Base-by-base conservation (phyloP, 805 yeast genomes). In the Osmozyma mogii region DNA sequence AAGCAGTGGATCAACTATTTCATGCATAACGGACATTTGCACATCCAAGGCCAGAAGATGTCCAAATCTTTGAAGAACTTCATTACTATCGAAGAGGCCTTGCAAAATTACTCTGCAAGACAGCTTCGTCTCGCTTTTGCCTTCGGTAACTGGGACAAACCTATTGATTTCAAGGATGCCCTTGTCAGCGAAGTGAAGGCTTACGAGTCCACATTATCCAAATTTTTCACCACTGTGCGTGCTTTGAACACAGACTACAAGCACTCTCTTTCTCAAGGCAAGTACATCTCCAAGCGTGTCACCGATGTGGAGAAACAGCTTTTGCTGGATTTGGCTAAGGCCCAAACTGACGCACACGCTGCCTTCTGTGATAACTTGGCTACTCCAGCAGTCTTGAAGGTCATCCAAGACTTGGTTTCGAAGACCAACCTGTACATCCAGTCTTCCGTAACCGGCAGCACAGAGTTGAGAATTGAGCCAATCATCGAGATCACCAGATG, bases 1-100 rank as follows among this genome's bases (percentile, higher is more conserved):
- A 60, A 74, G 28, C 98, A 92, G 60, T 92, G 99, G 99, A 84
- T 92, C 32, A 89, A 92, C 58, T 92, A 92, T 54, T 92, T 92
- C 61, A 58, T 92, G 56, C 99, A 92, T 56, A 85, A 94, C 24
- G 99, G 99, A 23, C 99, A 92, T 58, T 70, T 92, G 48, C 98
- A 92, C 54, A 92, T 92, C 44, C 96, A 92, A 57, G 99, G 99
- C 13, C 96, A 87, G 60, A 92, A 92, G 52, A 92, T 92, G 99
- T 81, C 94, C 27, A 92, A 92, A 61, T 80, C 94, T 25, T 68
- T 92, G 50, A 92, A 92, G 57, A 92, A 92, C 60, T 92, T 92
- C 54, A 89, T 92, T 50, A 87, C 97, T 8, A 85, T 92, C 44
- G 83, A 81, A 40, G 94, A 89, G 51, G 96, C 97, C 2, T 68